These are phyloP conservation scores for Emergomyces pasteurianus DNA, from an alignment of 2,329 filamentous ascomycete species.

Conservation along the genomic window DNA sequence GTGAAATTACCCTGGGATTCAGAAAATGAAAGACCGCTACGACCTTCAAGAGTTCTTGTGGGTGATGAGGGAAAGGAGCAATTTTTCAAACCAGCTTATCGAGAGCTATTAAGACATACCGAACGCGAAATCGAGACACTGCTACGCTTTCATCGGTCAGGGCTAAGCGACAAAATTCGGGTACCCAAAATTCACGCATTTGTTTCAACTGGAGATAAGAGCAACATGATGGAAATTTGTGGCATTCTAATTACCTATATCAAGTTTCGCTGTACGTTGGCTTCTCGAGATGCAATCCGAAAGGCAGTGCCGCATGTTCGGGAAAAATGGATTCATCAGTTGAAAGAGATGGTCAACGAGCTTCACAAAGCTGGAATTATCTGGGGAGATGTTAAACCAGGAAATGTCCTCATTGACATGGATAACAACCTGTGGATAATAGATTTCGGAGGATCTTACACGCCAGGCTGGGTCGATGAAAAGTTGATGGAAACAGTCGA, in stretches of 20 bases:
- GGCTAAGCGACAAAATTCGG: constrained; percentile 1
- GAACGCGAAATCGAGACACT: constrained; percentile 6
- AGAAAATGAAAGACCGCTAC: background rate
- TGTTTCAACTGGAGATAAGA: constrained; percentile 3
- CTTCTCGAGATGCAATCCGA: background rate
- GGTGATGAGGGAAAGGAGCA: background rate
- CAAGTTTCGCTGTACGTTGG: background rate
- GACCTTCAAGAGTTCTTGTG: constrained; percentile 4
- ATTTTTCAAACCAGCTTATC: constrained; percentile 7
- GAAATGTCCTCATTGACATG: constrained; percentile 17
- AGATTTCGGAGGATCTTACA: constrained; percentile 18
- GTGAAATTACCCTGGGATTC: constrained; percentile 6
- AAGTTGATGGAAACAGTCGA: constrained; percentile 12
- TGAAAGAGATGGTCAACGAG: background rate
- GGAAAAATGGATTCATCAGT: constrained; percentile 1
- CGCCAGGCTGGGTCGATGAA: constrained; percentile 12
- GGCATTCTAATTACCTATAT: constrained; percentile 7
- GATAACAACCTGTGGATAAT: constrained; percentile 14
- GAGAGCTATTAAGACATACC: background rate
- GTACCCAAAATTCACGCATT: constrained; percentile 5
- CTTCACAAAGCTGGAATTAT: constrained; percentile 12
- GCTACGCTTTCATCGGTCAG: constrained; percentile 2
- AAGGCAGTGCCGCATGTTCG: constrained; percentile 1
- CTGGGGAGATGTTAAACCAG: constrained; percentile 19
- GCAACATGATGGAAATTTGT: constrained; percentile 3